These are phyloP conservation scores for Didymella glomerata DNA, from an alignment of 2,329 filamentous ascomycete genomes.

Conservation along the genomic window DNA sequence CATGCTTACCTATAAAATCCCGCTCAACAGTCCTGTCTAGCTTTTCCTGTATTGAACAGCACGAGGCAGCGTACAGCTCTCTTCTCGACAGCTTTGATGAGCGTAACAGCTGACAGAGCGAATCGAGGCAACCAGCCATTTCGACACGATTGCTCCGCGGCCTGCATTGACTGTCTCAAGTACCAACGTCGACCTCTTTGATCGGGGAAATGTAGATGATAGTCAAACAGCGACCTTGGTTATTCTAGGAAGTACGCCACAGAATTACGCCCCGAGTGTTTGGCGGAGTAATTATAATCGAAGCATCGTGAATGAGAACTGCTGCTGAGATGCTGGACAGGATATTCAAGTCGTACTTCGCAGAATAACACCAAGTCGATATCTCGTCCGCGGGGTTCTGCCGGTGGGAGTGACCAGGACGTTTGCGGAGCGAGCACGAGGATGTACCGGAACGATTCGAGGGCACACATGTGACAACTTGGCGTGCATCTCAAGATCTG, in stretches of 20 bases:
- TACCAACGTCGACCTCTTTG: background rate
- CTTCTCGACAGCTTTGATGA: background rate
- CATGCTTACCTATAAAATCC: background rate
- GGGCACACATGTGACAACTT: slow-evolving; percentile 19
- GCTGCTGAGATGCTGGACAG: background rate
- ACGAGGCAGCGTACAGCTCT: background rate
- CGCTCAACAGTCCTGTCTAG: background rate
- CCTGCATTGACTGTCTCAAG: background rate
- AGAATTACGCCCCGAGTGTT: slow-evolving; percentile 9
- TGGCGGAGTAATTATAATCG: background rate
- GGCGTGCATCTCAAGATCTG: slow-evolving; percentile 17
- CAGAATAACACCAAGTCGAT: background rate
- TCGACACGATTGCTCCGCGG: background rate
- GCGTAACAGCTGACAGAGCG: background rate
- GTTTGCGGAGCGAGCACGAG: slow-evolving; percentile 22
- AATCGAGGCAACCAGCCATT: background rate
- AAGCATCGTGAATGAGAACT: background rate
- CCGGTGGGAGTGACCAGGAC: slow-evolving; percentile 3
- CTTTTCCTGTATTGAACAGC: background rate
- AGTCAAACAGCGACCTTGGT: background rate
- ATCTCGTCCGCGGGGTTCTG: background rate
- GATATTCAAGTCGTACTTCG: background rate
- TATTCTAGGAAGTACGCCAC: too few relatives aligned
- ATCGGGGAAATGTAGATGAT: background rate
- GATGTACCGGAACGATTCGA: slow-evolving; percentile 15